A percentile compares a stretch with the other conserved stretches of the same genome.
phyloP scores from a whole-genome alignment of 2,329 filamentous ascomycete species.

The Epicoccum nigrum region DNA sequence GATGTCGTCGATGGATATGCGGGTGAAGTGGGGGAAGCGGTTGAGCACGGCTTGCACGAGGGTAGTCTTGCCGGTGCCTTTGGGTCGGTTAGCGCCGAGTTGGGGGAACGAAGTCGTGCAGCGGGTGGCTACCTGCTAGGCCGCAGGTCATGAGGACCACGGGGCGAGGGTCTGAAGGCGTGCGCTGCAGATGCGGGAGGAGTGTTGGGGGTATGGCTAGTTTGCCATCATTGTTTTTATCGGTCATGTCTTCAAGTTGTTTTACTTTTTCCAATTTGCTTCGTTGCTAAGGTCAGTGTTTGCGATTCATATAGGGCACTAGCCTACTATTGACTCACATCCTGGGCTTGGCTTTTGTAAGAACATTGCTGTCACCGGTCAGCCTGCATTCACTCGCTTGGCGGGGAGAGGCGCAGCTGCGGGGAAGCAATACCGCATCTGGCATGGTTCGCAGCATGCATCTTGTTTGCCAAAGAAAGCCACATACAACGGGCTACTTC shows the following conservation, averaged over 20 bases:
- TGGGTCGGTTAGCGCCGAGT: not conserved
- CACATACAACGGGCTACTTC: not conserved
- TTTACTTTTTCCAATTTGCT: not conserved
- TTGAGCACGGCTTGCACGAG: slow-evolving; percentile 11
- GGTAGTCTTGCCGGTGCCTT: slow-evolving; percentile 20
- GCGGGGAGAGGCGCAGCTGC: not conserved
- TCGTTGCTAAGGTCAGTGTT: not conserved
- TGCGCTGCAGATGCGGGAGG: slow-evolving; percentile 1
- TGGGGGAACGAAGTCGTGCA: too few relatives aligned
- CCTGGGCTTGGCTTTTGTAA: not conserved
- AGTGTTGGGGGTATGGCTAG: not conserved
- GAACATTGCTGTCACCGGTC: not conserved
- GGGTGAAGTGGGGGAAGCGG: slow-evolving; percentile 4
- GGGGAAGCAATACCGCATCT: not conserved
- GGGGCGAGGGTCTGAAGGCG: slow-evolving; percentile 2
- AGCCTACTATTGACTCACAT: too few relatives aligned
- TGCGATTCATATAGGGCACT: too few relatives aligned
- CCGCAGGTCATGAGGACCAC: slow-evolving; percentile 18
- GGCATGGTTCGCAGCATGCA: not conserved
- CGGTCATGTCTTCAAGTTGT: not conserved
- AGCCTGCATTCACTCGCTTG: not conserved
- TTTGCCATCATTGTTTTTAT: not conserved
- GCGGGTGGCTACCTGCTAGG: slow-evolving; percentile 12
- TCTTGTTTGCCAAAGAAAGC: too few relatives aligned
- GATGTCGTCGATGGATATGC: slow-evolving; percentile 18